Percentiles rank a stretch among this genome's conserved stretches.
These are phyloP conservation scores for Penicillium frequentans DNA, from an alignment of 2,329 filamentous ascomycete species.

Conservation along the genomic window DNA sequence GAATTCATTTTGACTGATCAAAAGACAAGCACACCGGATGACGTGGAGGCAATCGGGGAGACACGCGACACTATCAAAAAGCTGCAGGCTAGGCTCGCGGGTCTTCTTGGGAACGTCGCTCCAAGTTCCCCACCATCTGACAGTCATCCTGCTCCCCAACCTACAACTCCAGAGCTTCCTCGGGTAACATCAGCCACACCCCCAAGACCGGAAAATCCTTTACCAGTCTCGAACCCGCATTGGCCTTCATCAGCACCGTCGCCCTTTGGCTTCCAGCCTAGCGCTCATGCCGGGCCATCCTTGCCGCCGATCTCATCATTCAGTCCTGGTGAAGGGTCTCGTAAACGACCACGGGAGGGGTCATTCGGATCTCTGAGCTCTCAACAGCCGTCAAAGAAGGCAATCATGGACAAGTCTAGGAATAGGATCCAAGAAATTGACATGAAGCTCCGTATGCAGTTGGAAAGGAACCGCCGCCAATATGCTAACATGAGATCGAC, in stretches of 20 bases:
- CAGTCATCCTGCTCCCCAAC: neutral
- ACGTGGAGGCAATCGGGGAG: slow-evolving; percentile 26
- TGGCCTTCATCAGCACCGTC: slow-evolving; percentile 20
- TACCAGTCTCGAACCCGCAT: slow-evolving; percentile 1
- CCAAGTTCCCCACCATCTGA: neutral
- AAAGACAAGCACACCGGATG: slow-evolving; percentile 24
- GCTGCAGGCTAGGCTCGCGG: slow-evolving; percentile 24
- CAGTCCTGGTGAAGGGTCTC: slow-evolving; percentile 2
- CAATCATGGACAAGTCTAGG: slow-evolving; percentile 3
- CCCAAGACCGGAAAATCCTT: neutral
- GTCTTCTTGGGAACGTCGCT: neutral
- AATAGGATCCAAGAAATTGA: slow-evolving; percentile 8
- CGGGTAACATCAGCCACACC: neutral
- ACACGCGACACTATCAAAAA: slow-evolving; percentile 24
- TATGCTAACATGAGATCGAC: slow-evolving; percentile 9
- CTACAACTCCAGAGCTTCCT: neutral
- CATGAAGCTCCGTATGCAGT: neutral
- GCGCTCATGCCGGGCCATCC: neutral
- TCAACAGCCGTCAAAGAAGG: slow-evolving; percentile 13
- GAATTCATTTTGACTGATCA: slow-evolving; percentile 33
- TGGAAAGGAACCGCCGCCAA: slow-evolving; percentile 1
- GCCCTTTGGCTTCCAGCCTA: slow-evolving; percentile 7
- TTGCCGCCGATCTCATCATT: neutral
- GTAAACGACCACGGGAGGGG: slow-evolving; percentile 19
- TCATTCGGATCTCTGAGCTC: slow-evolving; percentile 7